Evolutionary conservation across 495 filamentous ascomycete genomes (phyloP).

Genomic region (Penicillium riverlandense): DNA sequence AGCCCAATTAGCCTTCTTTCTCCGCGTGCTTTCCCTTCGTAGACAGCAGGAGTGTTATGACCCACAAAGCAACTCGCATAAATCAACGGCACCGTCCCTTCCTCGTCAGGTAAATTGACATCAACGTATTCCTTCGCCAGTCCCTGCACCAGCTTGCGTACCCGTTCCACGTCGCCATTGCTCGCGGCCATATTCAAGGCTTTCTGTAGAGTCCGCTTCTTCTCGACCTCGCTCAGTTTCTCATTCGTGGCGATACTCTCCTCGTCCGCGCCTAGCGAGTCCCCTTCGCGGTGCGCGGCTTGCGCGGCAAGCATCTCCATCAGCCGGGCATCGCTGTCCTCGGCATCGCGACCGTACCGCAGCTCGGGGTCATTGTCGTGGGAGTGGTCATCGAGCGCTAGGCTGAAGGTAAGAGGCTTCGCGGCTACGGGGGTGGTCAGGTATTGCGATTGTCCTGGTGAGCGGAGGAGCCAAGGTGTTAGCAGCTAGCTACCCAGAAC

Average conservation of each 20-base stretch:
- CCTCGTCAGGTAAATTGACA: constrained; percentile 85
- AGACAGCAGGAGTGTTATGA: constrained; percentile 12
- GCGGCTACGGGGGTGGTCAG: constrained; percentile 77
- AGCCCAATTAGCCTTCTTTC: constrained; percentile 4
- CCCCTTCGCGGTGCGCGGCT: constrained; percentile 70
- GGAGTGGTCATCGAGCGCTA: constrained; percentile 67
- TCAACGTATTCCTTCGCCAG: constrained; percentile 72
- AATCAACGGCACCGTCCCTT: constrained; percentile 89
- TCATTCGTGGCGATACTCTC: constrained; percentile 68
- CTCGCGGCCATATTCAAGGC: constrained; percentile 92
- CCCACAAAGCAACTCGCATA: constrained; percentile 98
- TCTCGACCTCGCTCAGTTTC: constrained; percentile 67
- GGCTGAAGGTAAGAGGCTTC: constrained; percentile 75
- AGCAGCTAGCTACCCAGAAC: background rate
- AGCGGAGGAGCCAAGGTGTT: background rate
- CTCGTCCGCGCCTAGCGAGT: constrained; percentile 65
- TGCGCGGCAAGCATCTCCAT: constrained; percentile 97
- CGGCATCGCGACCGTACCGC: constrained; percentile 39
- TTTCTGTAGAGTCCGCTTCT: constrained; percentile 74
- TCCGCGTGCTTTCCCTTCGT: background rate
- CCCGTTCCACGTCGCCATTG: constrained; percentile 84
- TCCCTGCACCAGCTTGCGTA: constrained; percentile 68
- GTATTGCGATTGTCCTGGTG: constrained; percentile 86
- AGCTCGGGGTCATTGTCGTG: constrained; percentile 36
- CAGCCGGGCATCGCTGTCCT: constrained; percentile 77